Evolutionary conservation across 345 rosid genomes (phyloP).

Genomic region (Linum trigynum): DNA sequence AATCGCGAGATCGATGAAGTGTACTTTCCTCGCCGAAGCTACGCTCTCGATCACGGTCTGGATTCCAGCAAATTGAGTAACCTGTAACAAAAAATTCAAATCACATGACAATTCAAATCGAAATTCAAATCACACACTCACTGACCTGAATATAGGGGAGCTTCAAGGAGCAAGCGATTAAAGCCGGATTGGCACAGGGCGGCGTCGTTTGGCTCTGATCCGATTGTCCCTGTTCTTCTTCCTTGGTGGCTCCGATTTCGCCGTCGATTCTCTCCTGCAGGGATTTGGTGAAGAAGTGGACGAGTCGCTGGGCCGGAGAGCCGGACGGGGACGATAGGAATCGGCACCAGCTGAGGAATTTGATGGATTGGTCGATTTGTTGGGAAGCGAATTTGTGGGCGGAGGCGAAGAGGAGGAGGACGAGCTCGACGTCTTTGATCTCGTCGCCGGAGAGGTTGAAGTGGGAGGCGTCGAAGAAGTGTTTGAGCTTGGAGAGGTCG

Average conservation of each 20-base stretch:
- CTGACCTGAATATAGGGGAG: background rate
- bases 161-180: background rate
- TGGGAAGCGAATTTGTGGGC: background rate
- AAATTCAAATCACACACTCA: no score
- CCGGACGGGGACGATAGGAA: background rate
- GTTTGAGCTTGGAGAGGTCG: background rate
- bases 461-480: slow-evolving; percentile 1
- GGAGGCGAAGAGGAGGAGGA: background rate
- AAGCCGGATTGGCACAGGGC: background rate
- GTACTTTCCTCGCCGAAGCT: slow-evolving; percentile 1
- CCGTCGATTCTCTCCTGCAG: background rate
- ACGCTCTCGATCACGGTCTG: background rate
- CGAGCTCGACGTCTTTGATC: slow-evolving; percentile 5
- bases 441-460: background rate
- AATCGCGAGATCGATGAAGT: background rate
- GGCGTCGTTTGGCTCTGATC: background rate
- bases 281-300: slow-evolving; percentile 2
- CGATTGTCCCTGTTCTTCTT: background rate
- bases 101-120: no score
- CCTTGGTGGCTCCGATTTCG: background rate
- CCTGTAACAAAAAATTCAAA: no score
- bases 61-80: background rate
- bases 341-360: background rate
- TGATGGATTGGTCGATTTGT: background rate
- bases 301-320: background rate